Evolutionary conservation across 2,329 filamentous ascomycete species (phyloP).

Genomic region (Hymenoscyphus scutula): DNA sequence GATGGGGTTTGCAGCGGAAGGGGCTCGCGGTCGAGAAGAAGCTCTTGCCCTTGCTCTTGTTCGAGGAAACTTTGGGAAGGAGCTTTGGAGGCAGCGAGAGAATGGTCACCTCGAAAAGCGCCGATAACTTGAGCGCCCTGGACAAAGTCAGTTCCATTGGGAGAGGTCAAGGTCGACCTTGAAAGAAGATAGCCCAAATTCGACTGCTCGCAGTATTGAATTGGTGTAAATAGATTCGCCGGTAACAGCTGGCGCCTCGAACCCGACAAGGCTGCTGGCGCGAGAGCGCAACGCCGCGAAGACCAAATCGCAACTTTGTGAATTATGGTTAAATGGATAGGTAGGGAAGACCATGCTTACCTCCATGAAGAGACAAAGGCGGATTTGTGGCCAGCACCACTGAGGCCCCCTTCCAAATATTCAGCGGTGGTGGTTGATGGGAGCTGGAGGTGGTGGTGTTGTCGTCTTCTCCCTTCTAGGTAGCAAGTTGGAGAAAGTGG

Average conservation of each 20-base stretch:
- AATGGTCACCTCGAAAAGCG: neutral
- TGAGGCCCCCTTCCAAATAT: neutral
- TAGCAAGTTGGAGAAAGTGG: neutral
- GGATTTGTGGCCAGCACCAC: neutral
- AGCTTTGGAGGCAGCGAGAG: neutral
- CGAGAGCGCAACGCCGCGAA: too few species aligned
- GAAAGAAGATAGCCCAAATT: too few species aligned
- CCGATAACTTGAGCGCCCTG: too few species aligned
- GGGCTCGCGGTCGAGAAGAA: neutral
- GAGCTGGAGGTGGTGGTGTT: neutral
- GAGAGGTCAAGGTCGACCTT: too few species aligned
- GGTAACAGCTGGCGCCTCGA: neutral
- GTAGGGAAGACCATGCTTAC: neutral
- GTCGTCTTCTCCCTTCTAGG: neutral
- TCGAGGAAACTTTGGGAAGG: neutral
- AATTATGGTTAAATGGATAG: too few species aligned
- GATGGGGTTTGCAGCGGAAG: neutral
- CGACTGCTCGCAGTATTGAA: too few species aligned
- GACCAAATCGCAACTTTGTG: too few species aligned
- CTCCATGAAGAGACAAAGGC: neutral
- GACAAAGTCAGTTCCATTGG: too few species aligned
- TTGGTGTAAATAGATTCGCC: too few species aligned
- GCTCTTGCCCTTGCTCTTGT: neutral
- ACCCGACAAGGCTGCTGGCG: neutral
- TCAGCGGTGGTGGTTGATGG: neutral